Conservation (phyloP, 2,329 filamentous ascomycete species). For the Plectosphaerella sp. region DNA sequence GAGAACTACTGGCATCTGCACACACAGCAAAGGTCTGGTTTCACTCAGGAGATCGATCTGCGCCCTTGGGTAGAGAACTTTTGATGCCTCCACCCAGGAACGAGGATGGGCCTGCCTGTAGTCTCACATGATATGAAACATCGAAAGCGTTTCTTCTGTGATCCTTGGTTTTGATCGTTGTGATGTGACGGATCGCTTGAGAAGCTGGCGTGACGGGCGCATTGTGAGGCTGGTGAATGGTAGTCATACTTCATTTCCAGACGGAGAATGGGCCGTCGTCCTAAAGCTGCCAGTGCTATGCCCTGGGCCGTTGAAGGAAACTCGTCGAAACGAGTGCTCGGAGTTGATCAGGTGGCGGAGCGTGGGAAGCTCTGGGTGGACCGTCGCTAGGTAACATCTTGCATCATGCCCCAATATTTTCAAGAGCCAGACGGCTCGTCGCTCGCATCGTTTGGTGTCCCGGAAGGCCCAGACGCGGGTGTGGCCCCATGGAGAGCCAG, state of each 20-base stretch:
- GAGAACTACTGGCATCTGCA: slow-evolving; percentile 84
- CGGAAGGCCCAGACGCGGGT: background rate
- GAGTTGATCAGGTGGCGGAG: slow-evolving; percentile 13
- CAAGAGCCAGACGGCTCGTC: slow-evolving; percentile 10
- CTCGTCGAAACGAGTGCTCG: slow-evolving; percentile 12
- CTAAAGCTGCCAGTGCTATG: slow-evolving; percentile 3
- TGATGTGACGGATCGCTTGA: too few relatives aligned
- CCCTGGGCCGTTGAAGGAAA: slow-evolving; percentile 8
- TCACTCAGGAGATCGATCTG: slow-evolving; percentile 78
- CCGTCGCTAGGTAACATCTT: slow-evolving; percentile 7
- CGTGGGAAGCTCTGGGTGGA: slow-evolving; percentile 5
- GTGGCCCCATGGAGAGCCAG: slow-evolving; percentile 19
- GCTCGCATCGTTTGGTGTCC: background rate
- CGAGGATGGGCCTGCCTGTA: too few relatives aligned
- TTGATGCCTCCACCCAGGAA: background rate
- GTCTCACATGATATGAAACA: too few relatives aligned
- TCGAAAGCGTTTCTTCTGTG: too few relatives aligned
- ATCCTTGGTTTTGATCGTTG: too few relatives aligned
- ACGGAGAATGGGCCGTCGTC: slow-evolving; percentile 9
- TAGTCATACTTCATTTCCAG: slow-evolving; percentile 14
- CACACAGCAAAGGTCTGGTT: slow-evolving; percentile 71
- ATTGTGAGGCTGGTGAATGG: too few relatives aligned
- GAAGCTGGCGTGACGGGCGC: too few relatives aligned
- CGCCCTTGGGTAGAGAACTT: slow-evolving; percentile 82
- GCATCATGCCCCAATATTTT: slow-evolving; percentile 1